Evolutionary conservation across 768 basidiomycete species (phyloP).

Genomic region (Suillus sp.): DNA sequence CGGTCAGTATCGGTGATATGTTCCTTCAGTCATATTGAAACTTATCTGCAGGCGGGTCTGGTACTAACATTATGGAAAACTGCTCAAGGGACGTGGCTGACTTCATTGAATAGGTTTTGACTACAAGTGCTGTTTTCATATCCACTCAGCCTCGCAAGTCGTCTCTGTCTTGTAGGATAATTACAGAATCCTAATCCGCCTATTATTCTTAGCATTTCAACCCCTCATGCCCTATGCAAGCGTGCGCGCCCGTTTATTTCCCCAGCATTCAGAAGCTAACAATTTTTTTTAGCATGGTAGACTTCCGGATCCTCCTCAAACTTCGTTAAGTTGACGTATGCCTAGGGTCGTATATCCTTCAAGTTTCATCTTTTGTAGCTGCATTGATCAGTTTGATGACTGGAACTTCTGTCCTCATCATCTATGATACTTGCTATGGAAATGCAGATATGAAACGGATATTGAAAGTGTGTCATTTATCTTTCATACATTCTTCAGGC

Average conservation of each 20-base stretch:
- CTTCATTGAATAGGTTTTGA: conserved; percentile 3
- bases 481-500: neutral
- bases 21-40: neutral
- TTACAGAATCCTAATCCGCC: neutral
- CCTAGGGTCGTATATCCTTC: conserved; percentile 2
- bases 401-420: conserved; percentile 3
- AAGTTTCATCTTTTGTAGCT: neutral
- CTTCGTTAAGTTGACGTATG: neutral
- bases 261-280: neutral
- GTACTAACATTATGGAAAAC: neutral
- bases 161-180: neutral
- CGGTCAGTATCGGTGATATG: neutral
- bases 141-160: neutral
- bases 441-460: neutral
- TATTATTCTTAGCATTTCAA: neutral
- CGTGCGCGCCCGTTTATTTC: neutral
- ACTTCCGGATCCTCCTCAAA: neutral
- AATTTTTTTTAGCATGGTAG: neutral
- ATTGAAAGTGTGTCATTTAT: neutral
- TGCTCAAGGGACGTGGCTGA: neutral
- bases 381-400: neutral
- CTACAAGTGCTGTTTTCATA: conserved; percentile 2
- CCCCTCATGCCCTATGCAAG: conserved; percentile 1
- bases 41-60: conserved; percentile 1
- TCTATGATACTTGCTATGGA: conserved; percentile 2